These are phyloP conservation scores for Ophiocordyceps camponoti-floridani DNA, from an alignment of 2,329 filamentous ascomycete species.

Conservation along the genomic window DNA sequence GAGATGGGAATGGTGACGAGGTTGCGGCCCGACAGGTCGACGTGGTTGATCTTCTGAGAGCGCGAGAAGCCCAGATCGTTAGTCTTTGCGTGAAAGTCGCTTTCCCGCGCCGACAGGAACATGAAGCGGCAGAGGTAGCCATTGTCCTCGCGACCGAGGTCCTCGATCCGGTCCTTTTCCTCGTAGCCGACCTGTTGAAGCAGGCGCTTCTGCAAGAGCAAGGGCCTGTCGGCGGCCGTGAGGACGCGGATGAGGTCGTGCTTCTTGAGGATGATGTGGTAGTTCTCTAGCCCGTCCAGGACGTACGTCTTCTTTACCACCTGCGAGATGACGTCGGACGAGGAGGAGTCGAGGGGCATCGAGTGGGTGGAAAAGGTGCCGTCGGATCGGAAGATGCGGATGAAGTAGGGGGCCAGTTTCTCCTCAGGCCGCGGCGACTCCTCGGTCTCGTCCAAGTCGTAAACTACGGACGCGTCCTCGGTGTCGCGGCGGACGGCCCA, in stretches of 20 bases:
- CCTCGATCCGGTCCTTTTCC: constrained; percentile 71
- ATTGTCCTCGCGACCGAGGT: constrained; percentile 90
- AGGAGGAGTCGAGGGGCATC: constrained; percentile 65
- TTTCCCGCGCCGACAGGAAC: constrained; percentile 79
- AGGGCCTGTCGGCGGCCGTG: constrained; percentile 57
- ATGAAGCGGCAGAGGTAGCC: constrained; percentile 93
- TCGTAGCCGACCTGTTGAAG: constrained; percentile 86
- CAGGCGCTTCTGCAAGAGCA: constrained; percentile 80
- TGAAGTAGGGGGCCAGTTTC: constrained; percentile 65
- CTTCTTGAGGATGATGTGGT: constrained; percentile 88
- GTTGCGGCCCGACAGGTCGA: constrained; percentile 79
- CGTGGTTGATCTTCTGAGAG: constrained; percentile 80
- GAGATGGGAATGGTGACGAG: constrained; percentile 89
- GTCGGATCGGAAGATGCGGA: constrained; percentile 86
- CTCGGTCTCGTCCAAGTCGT: constrained; percentile 51
- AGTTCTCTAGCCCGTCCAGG: constrained; percentile 79
- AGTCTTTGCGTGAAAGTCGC: constrained; percentile 48
- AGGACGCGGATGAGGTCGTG: constrained; percentile 78
- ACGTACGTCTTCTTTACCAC: constrained; percentile 89
- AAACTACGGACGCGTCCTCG: constrained; percentile 40
- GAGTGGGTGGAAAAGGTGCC: constrained; percentile 89
- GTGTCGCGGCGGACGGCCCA: constrained; percentile 73
- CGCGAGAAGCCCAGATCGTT: constrained; percentile 71
- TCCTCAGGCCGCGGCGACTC: constrained; percentile 54
- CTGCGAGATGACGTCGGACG: constrained; percentile 73